Evolutionary conservation across 2,329 filamentous ascomycete species (phyloP).

Genomic region (Neurospora sp.): DNA sequence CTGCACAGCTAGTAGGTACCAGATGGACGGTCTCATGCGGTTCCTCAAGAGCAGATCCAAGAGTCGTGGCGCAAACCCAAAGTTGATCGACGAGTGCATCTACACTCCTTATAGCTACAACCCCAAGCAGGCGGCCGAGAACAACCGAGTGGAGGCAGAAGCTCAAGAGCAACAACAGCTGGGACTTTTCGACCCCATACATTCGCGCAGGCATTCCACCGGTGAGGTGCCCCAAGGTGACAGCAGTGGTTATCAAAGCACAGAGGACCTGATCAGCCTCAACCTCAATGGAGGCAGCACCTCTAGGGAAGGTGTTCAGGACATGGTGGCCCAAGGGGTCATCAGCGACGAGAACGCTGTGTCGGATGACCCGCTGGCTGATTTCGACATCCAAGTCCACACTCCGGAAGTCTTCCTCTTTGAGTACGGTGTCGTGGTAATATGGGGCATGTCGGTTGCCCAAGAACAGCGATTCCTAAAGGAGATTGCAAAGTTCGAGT

Average conservation of each 20-base stretch:
- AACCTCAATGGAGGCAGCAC: slow-evolving; percentile 25
- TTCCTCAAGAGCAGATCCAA: slow-evolving; percentile 81
- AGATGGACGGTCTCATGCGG: slow-evolving; percentile 79
- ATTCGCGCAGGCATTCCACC: slow-evolving; percentile 66
- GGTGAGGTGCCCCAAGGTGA: slow-evolving; percentile 61
- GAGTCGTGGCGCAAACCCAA: slow-evolving; percentile 71
- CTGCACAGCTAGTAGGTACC: slow-evolving; percentile 86
- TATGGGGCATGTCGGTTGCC: slow-evolving; percentile 92
- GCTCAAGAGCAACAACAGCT: slow-evolving; percentile 20
- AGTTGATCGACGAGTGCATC: slow-evolving; percentile 94
- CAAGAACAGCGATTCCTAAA: slow-evolving; percentile 89
- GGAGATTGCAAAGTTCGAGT: slow-evolving; percentile 89
- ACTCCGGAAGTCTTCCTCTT: slow-evolving; percentile 94
- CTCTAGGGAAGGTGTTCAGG: slow-evolving; percentile 15
- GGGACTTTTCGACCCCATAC: slow-evolving; percentile 29
- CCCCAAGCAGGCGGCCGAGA: slow-evolving; percentile 25
- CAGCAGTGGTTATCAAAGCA: slow-evolving; percentile 37
- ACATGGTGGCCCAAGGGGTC: slow-evolving; percentile 10
- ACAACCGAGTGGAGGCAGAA: slow-evolving; percentile 17
- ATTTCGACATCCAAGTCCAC: slow-evolving; percentile 82
- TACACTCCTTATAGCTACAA: slow-evolving; percentile 88
- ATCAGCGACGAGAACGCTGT: slow-evolving; percentile 24
- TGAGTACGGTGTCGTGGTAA: slow-evolving; percentile 93
- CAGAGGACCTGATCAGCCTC: slow-evolving; percentile 56
- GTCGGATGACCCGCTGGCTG: slow-evolving; percentile 37